A percentile compares a stretch with the other conserved stretches of the same genome.
Evolutionary conservation across 305 asterid genomes (phyloP).

Genomic region (Solanum hybrid): DNA sequence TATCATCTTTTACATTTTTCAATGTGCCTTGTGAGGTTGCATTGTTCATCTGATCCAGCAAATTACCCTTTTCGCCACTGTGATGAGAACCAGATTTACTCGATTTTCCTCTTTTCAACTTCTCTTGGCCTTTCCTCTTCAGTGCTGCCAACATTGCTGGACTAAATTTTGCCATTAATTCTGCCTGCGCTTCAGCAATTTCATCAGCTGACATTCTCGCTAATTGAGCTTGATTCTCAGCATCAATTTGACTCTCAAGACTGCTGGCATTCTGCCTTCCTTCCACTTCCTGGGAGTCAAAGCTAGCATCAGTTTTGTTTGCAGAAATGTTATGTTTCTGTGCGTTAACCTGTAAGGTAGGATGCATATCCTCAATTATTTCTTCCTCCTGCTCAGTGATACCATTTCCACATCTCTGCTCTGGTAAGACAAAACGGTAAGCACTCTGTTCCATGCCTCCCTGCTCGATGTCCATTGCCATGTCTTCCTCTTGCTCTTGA

Average conservation of each 20-base stretch:
- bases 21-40: slow-evolving; percentile 16
- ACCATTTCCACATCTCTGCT: slow-evolving; percentile 10
- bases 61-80: slow-evolving; percentile 26
- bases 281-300: slow-evolving; percentile 18
- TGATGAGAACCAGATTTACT: slow-evolving; percentile 20
- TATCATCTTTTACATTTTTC: slow-evolving; percentile 20
- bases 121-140: slow-evolving; percentile 51
- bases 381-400: slow-evolving; percentile 12
- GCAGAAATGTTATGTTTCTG: slow-evolving; percentile 16
- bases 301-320: slow-evolving; percentile 20
- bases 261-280: slow-evolving; percentile 23
- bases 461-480: slow-evolving; percentile 15
- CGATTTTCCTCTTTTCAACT: slow-evolving; percentile 42
- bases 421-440: slow-evolving; percentile 12
- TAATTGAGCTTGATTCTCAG: slow-evolving; percentile 61
- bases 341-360: slow-evolving; percentile 11
- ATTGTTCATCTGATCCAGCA: slow-evolving; percentile 22
- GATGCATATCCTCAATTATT: slow-evolving; percentile 12
- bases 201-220: slow-evolving; percentile 68
- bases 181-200: slow-evolving; percentile 83
- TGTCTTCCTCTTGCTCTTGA: slow-evolving; percentile 14
- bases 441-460: slow-evolving; percentile 5
- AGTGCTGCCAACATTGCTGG: slow-evolving; percentile 52
- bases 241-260: slow-evolving; percentile 72
- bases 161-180: slow-evolving; percentile 58